phyloP scores from a whole-genome alignment of 163 green algal species.

The Scenedesmus sp. region DNA sequence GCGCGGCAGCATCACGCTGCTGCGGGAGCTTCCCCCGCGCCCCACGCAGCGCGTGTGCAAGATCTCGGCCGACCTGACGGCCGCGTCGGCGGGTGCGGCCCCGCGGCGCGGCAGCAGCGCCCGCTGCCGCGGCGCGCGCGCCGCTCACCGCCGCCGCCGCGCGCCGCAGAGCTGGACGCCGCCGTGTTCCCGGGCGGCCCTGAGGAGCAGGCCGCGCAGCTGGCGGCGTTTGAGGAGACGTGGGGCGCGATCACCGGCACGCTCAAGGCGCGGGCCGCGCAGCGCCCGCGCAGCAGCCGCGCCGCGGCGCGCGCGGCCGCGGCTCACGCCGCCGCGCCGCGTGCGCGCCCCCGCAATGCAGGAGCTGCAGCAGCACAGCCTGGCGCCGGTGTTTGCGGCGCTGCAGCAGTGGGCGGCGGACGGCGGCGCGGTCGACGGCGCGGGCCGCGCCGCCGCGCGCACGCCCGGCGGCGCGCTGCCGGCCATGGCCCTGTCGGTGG shows the following conservation, averaged over 20 bases:
- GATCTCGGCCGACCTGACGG: conserved; percentile 11
- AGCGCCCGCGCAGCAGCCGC: too few species aligned
- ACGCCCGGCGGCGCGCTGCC: not conserved
- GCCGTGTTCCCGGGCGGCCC: not conserved
- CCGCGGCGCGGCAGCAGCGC: not conserved
- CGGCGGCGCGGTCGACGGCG: too few species aligned
- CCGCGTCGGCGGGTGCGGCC: not conserved
- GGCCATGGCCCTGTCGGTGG: not conserved
- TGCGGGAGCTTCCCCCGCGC: conserved; percentile 15
- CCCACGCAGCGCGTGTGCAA: conserved; percentile 36
- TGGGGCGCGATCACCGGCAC: conserved; percentile 7
- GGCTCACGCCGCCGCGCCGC: too few species aligned
- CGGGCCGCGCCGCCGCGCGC: too few species aligned
- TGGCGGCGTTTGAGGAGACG: conserved; percentile 12
- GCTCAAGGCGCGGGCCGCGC: conserved; percentile 12
- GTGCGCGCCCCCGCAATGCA: too few species aligned
- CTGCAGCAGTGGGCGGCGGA: conserved; percentile 29
- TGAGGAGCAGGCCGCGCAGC: conserved; percentile 6
- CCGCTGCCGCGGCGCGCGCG: not conserved
- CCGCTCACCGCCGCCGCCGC: not conserved
- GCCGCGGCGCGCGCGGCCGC: too few species aligned
- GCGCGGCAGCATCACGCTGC: conserved; percentile 2
- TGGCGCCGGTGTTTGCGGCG: conserved; percentile 17
- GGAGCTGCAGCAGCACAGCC: conserved; percentile 13
- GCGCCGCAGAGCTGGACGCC: conserved; percentile 1